These are phyloP conservation scores for Trichoderma gamsii DNA, from an alignment of 495 filamentous ascomycete species.

Conservation along the genomic window DNA sequence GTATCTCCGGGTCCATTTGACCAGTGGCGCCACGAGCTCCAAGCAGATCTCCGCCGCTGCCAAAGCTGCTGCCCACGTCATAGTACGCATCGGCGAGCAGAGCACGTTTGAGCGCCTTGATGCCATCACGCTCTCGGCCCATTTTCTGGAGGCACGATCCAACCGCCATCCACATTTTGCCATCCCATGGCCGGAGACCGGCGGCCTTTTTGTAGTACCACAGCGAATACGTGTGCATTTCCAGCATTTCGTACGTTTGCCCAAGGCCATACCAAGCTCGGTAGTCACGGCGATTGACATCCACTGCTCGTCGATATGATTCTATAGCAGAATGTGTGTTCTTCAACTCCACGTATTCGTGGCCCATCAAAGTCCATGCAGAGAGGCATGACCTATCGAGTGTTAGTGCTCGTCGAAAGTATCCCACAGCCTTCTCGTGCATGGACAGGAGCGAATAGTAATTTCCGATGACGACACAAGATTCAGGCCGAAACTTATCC, in stretches of 20 bases:
- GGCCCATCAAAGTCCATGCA: conserved; percentile 98
- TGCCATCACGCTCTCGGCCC: conserved; percentile 72
- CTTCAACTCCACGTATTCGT: conserved; percentile 98
- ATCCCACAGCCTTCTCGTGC: conserved; percentile 97
- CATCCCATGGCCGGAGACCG: conserved; percentile 81
- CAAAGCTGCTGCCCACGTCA: conserved; percentile 49
- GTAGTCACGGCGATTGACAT: conserved; percentile 94
- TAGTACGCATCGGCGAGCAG: conserved; percentile 78
- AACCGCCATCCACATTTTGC: conserved; percentile 98
- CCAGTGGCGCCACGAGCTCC: conserved; percentile 33
- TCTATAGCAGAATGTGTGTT: conserved; percentile 99
- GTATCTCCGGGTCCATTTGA: conserved; percentile 80
- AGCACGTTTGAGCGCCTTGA: conserved; percentile 90
- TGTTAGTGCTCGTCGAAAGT: conserved; percentile 93
- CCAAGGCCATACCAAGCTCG: conserved; percentile 97
- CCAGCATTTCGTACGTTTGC: conserved; percentile 94
- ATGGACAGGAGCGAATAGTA: conserved; percentile 90
- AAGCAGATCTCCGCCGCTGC: conserved; percentile 28
- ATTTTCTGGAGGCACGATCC: conserved; percentile 86
- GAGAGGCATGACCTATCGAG: conserved; percentile 87
- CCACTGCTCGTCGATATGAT: conserved; percentile 90
- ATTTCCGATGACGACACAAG: conserved; percentile 94
- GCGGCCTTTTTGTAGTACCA: conserved; percentile 98
- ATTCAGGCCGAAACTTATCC: conserved; percentile 95
- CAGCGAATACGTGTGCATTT: conserved; percentile 93